Conservation (phyloP, 1,284 basidiomycete species). For the Somion occarium region DNA sequence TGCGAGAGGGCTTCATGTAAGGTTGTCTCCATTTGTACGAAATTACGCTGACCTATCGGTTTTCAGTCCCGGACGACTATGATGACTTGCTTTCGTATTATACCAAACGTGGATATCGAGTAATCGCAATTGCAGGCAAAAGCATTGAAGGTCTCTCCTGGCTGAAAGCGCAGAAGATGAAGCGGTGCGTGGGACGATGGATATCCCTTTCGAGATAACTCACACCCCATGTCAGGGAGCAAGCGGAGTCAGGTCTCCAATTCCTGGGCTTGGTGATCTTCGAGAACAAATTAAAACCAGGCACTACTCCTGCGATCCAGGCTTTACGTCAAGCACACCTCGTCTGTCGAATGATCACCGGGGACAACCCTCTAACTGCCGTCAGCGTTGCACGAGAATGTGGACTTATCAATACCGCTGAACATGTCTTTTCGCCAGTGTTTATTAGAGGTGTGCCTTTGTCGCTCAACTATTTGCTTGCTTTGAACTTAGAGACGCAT, state of each 20-base stretch:
- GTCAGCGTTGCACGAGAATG: constrained; percentile 97
- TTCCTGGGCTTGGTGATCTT: constrained; percentile 98
- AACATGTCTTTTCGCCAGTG: constrained; percentile 86
- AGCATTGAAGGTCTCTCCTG: constrained; percentile 91
- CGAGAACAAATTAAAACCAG: constrained; percentile 97
- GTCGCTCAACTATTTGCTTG: background rate
- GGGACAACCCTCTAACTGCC: constrained; percentile 95
- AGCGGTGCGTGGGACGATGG: constrained; percentile 58
- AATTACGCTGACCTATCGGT: background rate
- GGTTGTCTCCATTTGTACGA: constrained; percentile 27
- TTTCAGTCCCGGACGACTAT: constrained; percentile 89
- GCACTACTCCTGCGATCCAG: constrained; percentile 89
- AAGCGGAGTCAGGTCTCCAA: constrained; percentile 87
- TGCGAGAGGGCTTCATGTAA: constrained; percentile 85
- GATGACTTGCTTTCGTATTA: constrained; percentile 97
- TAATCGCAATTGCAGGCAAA: constrained; percentile 98
- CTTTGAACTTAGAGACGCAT: constrained; percentile 1
- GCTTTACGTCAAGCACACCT: constrained; percentile 87
- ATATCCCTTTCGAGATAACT: constrained; percentile 4
- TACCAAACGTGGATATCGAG: constrained; percentile 95
- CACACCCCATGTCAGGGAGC: constrained; percentile 56
- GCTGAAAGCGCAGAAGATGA: constrained; percentile 97
- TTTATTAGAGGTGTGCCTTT: constrained; percentile 70
- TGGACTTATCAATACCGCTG: constrained; percentile 82
- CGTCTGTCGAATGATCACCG: constrained; percentile 97